phyloP scores from a whole-genome alignment of 768 basidiomycete genomes.

The Tricholoma bakamatsutake region DNA sequence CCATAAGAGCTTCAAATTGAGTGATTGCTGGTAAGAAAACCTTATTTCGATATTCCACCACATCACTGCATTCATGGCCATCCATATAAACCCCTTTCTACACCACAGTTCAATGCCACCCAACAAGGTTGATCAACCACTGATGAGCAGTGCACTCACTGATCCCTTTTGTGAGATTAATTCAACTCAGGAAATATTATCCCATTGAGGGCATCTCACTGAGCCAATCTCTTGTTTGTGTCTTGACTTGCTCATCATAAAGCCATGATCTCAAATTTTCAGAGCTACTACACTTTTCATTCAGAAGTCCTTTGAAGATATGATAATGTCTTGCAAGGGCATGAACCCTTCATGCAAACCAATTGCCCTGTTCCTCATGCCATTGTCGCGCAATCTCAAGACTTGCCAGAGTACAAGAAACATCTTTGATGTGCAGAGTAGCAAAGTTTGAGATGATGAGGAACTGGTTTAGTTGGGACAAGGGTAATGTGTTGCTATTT shows the following conservation, averaged over 20 bases:
- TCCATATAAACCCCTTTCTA: no score
- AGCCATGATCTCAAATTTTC: no score
- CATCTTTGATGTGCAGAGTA: no score
- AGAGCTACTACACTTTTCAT: constrained; percentile 11
- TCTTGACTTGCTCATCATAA: constrained; percentile 9
- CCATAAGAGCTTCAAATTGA: no score
- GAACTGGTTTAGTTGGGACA: no score
- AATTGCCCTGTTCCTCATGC: no score
- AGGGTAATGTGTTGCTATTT: constrained; percentile 12
- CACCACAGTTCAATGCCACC: no score
- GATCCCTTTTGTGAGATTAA: no score
- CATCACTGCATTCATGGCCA: no score
- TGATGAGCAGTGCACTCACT: no score
- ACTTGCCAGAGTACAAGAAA: constrained; percentile 8
- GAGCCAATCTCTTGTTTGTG: constrained; percentile 11
- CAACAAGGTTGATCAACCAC: no score
- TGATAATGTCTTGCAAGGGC: constrained; percentile 22
- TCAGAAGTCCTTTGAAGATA: constrained; percentile 17
- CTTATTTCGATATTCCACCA: constrained; percentile 10
- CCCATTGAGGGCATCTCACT: constrained; percentile 7
- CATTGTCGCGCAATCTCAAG: constrained; percentile 20
- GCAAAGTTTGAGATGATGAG: no score
- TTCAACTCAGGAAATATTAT: constrained; percentile 3
- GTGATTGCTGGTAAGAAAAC: not conserved
- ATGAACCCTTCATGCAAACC: constrained; percentile 15